phyloP scores from a whole-genome alignment of 371 early-diverging fungal genomes.

The Lichtheimia ornata region DNA sequence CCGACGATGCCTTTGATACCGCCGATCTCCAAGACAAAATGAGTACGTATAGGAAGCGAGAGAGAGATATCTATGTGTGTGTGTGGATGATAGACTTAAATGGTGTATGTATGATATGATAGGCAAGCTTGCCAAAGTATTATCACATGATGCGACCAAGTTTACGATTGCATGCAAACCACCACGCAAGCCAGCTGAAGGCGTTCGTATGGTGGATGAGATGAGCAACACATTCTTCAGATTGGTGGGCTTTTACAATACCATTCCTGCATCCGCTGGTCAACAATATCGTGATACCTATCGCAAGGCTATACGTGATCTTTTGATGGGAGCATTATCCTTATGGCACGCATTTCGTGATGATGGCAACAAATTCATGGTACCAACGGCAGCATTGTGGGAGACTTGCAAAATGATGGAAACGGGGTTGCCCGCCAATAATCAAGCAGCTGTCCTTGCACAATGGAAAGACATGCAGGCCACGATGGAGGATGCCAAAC shows the following conservation, averaged over 20 bases:
- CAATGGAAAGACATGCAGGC: conserved; percentile 24
- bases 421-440: conserved; percentile 23
- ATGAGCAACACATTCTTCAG: conserved; percentile 43
- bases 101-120: background rate
- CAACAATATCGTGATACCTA: conserved; percentile 26
- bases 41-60: conserved; percentile 16
- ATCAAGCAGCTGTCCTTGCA: conserved; percentile 30
- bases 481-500: conserved; percentile 35
- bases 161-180: conserved; percentile 52
- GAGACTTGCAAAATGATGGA: conserved; percentile 37
- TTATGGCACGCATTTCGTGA: conserved; percentile 31
- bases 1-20: conserved; percentile 25
- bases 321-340: conserved; percentile 26
- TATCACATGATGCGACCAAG: conserved; percentile 51
- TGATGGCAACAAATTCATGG: conserved; percentile 28
- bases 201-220: conserved; percentile 36
- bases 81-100: background rate
- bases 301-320: conserved; percentile 17
- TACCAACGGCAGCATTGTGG: conserved; percentile 47
- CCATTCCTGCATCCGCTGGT: conserved; percentile 29
- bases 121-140: conserved; percentile 36
- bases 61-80: background rate
- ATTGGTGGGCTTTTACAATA: conserved; percentile 41
- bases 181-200: conserved; percentile 42
- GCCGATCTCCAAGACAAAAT: conserved; percentile 31